Evolutionary conservation across 2,329 filamentous ascomycete genomes (phyloP), one percentile per base, ranked within the genome.

Genomic region (Talaromyces amestolkiae): DNA sequence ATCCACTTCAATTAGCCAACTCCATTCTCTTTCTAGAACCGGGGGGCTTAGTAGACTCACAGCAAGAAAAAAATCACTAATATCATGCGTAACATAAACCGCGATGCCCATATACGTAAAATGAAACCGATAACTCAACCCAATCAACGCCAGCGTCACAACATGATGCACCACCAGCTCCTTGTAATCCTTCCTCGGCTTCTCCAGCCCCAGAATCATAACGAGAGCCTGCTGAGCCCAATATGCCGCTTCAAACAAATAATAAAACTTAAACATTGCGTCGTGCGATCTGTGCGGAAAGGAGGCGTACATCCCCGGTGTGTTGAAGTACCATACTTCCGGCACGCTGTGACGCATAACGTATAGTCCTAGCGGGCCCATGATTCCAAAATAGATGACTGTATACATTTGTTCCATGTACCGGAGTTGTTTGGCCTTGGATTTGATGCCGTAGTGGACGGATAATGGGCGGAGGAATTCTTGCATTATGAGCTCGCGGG

Each of bases 361-460:
- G 35, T 66, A 66, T 10, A 66, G 7, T 7, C 64, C 64, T 1
- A 56, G 33, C 1, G 64, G 64, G 7, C 64, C 64, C 59, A 59
- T 63, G n/a, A 63, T 6, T 11, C 51, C 64, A 19, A 66, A 66
- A 15, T 66, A 66, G 24, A 66, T 63, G 22, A 62, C 64, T 3
- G 64, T 66, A 13, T 66, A 66, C 60, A 63, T 63, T 33, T 66
- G 64, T 31, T 66, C 64, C 60, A 59, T 66, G 11, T 63, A 66
- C 3, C 64, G 53, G 15, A 33, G 47, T 43, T 66, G 64, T 19
- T 63, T 66, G 11, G 33, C 33, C 8, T 47, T 54, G 11, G 64
- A 63, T 24, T 13, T 22, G 17, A 66, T 66, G 43, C 60, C 64
- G 24, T 31, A 63, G 43, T 45, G 10, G 10, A 43, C n/a, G n/a